These are phyloP conservation scores for Camellia granthamiana DNA, from an alignment of 148 eudicot species.

Conservation along the genomic window DNA sequence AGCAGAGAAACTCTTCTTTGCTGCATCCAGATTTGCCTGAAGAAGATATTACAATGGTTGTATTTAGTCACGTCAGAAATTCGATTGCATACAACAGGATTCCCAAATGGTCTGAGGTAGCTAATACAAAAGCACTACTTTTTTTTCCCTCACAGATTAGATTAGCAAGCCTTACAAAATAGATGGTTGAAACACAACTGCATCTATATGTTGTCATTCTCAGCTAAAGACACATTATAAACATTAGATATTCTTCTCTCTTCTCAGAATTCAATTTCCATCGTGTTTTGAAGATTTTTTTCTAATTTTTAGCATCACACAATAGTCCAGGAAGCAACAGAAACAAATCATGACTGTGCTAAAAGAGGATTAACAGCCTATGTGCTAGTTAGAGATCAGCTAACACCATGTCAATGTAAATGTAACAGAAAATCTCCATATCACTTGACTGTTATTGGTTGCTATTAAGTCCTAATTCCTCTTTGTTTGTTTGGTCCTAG, in stretches of 20 bases:
- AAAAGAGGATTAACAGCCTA: neutral
- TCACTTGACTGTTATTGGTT: no score
- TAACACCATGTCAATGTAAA: neutral
- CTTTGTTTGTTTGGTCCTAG: neutral
- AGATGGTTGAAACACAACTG: neutral
- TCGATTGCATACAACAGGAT: neutral
- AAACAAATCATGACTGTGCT: neutral
- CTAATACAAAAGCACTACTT: neutral
- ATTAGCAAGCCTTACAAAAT: neutral
- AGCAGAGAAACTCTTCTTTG: constrained; percentile 41
- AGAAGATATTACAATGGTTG: neutral
- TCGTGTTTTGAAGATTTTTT: neutral
- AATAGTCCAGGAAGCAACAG: neutral
- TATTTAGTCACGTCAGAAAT: neutral
- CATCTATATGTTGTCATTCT: neutral
- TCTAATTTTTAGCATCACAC: neutral
- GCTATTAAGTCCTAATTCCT: neutral
- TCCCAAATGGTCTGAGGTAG: neutral
- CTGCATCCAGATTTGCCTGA: constrained; percentile 50
- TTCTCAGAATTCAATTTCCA: neutral
- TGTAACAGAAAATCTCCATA: neutral
- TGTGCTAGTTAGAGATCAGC: neutral
- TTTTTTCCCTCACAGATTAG: neutral
- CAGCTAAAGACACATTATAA: neutral
- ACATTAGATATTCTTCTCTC: neutral